Base-by-base conservation (phyloP, 1,284 basidiomycete genomes). In the Sporisorium iseilematis-ciliati region DNA sequence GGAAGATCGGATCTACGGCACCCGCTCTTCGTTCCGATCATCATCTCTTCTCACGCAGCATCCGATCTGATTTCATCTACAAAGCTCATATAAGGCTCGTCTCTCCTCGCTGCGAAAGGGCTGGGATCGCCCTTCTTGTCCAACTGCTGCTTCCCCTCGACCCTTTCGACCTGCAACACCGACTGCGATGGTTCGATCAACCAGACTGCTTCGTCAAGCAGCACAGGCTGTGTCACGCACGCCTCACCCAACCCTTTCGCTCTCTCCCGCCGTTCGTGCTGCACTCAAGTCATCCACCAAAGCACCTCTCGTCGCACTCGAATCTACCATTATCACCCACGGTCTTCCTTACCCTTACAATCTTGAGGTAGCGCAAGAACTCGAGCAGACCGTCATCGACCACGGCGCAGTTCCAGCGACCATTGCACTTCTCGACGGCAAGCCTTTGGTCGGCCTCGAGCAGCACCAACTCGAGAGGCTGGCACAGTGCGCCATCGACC, bases 301-400 rank as follows among this genome's bases (percentile, higher is more conserved):
- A 26, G 62, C 62, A 12, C 86, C 88, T 0, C 74, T 89, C 29
- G 87, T 89, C 3, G 88, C 88, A 0, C 85, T 90, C 16, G 89
- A 90, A 77, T 94, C 93, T 1, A 92, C 95, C 1, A 91, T 99
- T 68, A 91, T 97, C 67, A 95, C 95, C 0, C 94, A 97, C 88
- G 96, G 88, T 71, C 58, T 77, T 75, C 84, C 83, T 2, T 67
- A 90, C 76, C 94, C 95, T 0, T 88, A 88, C 49, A 97, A 95
- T 81, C 86, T 92, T 18, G 87, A 91, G 35, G 91, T 92, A 16
- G 91, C 93, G 0, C 87, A 87, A 25, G 91, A 91, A 7, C 88
- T 95, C 20, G 94, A 97, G 84, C 84, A 85, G 11, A 92, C 93
- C 58, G 91, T 98, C n/a, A 88, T 93, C 71, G 88, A 89, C 7